phyloP scores from a whole-genome alignment of 306 rosid genomes.

The Macrotyloma uniflorum region DNA sequence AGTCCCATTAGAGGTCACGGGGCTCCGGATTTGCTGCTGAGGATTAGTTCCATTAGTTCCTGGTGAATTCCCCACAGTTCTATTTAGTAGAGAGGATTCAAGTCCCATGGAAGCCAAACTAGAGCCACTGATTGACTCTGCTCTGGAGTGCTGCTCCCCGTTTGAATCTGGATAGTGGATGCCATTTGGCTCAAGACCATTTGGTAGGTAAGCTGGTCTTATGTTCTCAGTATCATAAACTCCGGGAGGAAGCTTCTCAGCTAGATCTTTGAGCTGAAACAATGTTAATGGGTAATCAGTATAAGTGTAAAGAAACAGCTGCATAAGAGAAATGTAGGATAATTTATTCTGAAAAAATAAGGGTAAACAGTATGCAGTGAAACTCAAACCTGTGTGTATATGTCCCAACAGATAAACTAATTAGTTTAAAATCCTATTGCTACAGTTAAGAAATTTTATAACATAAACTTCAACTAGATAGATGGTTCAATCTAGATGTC shows the following conservation, averaged over 20 bases:
- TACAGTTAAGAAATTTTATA: not conserved
- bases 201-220: conserved; percentile 58
- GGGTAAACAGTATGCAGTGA: not conserved
- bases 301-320: not conserved
- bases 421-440: not conserved
- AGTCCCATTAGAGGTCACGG: conserved; percentile 49
- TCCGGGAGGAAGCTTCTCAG: conserved; percentile 93
- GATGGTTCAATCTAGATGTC: not conserved
- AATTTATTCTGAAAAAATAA: not conserved
- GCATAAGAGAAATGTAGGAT: not conserved
- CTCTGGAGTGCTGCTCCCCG: conserved; percentile 60
- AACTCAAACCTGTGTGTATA: not conserved
- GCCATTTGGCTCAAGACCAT: conserved; percentile 73
- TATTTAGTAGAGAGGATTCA: conserved; percentile 55
- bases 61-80: conserved; percentile 48
- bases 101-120: conserved; percentile 62
- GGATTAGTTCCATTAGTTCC: conserved; percentile 53
- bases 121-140: conserved; percentile 70
- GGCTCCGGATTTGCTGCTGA: conserved; percentile 48
- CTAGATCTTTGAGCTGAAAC: conserved; percentile 87
- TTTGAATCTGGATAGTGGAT: conserved; percentile 52
- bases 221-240: conserved; percentile 67
- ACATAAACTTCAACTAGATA: not conserved
- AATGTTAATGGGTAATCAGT: conserved; percentile 37
- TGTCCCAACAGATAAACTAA: conserved; percentile 13